These are phyloP conservation scores for Primulina tabacum DNA, from an alignment of 257 asterid genomes.

Conservation along the genomic window DNA sequence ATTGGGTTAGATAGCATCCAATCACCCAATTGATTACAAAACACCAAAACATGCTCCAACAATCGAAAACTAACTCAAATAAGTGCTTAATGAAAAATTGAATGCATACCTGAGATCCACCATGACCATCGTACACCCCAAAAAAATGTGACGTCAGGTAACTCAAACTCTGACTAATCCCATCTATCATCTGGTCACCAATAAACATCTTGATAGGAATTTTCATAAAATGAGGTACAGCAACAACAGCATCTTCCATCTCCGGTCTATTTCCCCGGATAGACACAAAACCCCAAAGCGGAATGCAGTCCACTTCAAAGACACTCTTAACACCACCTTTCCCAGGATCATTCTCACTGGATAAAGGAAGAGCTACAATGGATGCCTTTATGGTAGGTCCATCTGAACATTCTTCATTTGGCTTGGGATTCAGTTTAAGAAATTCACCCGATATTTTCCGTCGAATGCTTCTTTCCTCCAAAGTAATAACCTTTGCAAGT, in stretches of 20 bases:
- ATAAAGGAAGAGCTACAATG: conserved; percentile 53
- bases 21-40: no score
- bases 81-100: neutral
- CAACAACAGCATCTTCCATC: conserved; percentile 73
- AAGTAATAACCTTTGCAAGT: conserved; percentile 65
- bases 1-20: no score
- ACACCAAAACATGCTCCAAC: no score
- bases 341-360: conserved; percentile 45
- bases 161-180: conserved; percentile 51
- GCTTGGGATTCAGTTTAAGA: conserved; percentile 21
- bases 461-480: conserved; percentile 52
- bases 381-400: conserved; percentile 58
- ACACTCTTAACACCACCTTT: conserved; percentile 56
- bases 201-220: conserved; percentile 75
- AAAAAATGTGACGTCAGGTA: conserved; percentile 82
- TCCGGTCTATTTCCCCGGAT: conserved; percentile 72
- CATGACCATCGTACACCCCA: conserved; percentile 92
- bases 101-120: conserved; percentile 75
- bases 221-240: conserved; percentile 62
- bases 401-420: conserved; percentile 34
- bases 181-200: conserved; percentile 49
- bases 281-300: conserved; percentile 82
- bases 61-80: neutral
- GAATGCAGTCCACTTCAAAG: conserved; percentile 70
- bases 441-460: conserved; percentile 36